Evolutionary conservation across 257 asterid genomes (phyloP).

Genomic region (Vinca minor): DNA sequence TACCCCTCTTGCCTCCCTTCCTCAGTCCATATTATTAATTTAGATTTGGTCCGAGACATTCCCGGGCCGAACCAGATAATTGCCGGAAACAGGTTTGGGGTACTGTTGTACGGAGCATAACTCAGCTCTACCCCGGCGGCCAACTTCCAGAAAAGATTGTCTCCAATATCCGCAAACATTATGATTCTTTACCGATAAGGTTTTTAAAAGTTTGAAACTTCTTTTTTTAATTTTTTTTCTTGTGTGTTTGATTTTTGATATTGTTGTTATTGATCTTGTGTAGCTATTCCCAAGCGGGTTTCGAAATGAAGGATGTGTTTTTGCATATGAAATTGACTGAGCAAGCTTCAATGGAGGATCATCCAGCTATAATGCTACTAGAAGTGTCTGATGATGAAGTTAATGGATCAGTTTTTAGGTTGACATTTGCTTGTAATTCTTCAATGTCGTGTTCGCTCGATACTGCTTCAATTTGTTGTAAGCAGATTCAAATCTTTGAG

Average conservation of each 20-base stretch:
- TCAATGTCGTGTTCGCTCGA: constrained; percentile 87
- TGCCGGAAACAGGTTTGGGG: constrained; percentile 87
- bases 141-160: constrained; percentile 94
- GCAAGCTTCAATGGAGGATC: constrained; percentile 67
- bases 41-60: too few species aligned
- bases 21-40: too few species aligned
- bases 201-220: constrained; percentile 19
- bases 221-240: background rate
- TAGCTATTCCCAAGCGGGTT: constrained; percentile 86
- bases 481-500: constrained; percentile 86
- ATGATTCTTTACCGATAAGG: constrained; percentile 93
- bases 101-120: constrained; percentile 73
- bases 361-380: constrained; percentile 72
- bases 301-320: constrained; percentile 96
- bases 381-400: constrained; percentile 61
- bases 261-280: constrained; percentile 9
- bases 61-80: constrained; percentile 34
- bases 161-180: constrained; percentile 88
- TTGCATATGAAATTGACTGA: constrained; percentile 86
- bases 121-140: constrained; percentile 94
- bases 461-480: constrained; percentile 78
- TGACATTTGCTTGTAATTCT: constrained; percentile 85
- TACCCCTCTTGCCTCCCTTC: too few species aligned
- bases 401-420: constrained; percentile 54
- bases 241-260: constrained; percentile 1